These are phyloP conservation scores for Ligustrum vulgare DNA, from an alignment of 257 asterid genomes.

Conservation along the genomic window DNA sequence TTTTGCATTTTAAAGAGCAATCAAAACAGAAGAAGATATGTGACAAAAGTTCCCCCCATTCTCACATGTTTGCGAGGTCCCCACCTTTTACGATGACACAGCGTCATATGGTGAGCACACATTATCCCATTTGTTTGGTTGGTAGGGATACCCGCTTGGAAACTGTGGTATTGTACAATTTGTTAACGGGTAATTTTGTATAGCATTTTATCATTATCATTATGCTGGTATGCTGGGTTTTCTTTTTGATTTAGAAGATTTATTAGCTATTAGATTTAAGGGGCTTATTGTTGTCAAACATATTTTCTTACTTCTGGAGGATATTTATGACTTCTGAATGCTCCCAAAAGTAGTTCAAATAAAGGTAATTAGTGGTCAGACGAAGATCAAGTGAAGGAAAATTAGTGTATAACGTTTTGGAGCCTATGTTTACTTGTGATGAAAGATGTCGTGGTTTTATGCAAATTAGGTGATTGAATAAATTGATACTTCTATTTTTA, in stretches of 20 bases:
- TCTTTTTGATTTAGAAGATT: neutral
- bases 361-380: neutral
- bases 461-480: too few species aligned
- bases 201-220: too few species aligned
- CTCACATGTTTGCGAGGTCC: too few species aligned
- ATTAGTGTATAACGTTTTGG: neutral
- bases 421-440: neutral
- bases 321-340: neutral
- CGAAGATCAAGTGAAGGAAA: neutral
- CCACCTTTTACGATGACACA: too few species aligned
- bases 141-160: too few species aligned
- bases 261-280: neutral
- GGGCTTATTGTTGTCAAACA: neutral
- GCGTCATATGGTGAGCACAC: too few species aligned
- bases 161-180: too few species aligned
- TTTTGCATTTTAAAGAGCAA: too few species aligned
- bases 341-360: neutral
- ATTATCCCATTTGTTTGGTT: too few species aligned
- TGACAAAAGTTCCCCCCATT: too few species aligned
- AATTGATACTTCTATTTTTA: neutral
- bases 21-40: too few species aligned
- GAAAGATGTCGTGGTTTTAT: neutral
- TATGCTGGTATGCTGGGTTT: slow-evolving; percentile 48
- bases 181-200: too few species aligned
- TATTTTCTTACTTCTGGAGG: neutral